These are phyloP conservation scores for Termitomyces sp. DNA, from an alignment of 768 basidiomycete genomes.

Conservation along the genomic window DNA sequence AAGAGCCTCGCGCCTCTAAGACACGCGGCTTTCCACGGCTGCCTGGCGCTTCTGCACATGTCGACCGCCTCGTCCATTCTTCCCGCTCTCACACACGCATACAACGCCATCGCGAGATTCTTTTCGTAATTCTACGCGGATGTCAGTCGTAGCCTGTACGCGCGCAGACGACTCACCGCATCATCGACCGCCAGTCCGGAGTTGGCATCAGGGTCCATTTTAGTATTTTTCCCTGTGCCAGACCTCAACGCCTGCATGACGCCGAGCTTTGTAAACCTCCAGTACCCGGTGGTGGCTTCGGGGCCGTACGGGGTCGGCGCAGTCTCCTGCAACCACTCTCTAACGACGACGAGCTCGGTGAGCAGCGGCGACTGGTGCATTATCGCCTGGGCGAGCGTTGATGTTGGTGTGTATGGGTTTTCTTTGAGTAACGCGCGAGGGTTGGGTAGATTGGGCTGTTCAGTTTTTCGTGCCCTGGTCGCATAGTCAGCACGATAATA, in stretches of 20 bases:
- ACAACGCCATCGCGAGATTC: conserved; percentile 70
- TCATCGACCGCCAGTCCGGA: conserved; percentile 74
- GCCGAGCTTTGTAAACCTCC: conserved; percentile 76
- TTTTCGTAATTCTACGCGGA: conserved; percentile 71
- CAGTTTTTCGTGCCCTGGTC: conserved; percentile 68
- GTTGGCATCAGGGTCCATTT: conserved; percentile 79
- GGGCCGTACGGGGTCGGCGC: conserved; percentile 56
- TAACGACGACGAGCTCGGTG: conserved; percentile 72
- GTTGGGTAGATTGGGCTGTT: conserved; percentile 40
- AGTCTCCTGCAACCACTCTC: conserved; percentile 87
- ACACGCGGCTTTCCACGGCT: conserved; percentile 90
- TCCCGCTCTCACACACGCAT: conserved; percentile 82
- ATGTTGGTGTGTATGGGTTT: conserved; percentile 83
- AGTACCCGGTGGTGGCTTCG: conserved; percentile 79
- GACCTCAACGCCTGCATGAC: conserved; percentile 63
- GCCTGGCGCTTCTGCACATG: conserved; percentile 75
- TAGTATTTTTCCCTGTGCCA: too few relatives aligned
- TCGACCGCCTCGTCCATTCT: conserved; percentile 81
- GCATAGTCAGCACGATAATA: too few relatives aligned
- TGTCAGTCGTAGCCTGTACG: too few relatives aligned
- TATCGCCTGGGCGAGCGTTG: conserved; percentile 70
- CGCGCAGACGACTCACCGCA: conserved; percentile 60
- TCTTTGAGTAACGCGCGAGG: conserved; percentile 54
- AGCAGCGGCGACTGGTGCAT: conserved; percentile 66
- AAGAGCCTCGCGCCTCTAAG: conserved; percentile 82